Conservation (phyloP, 2,329 filamentous ascomycete species). For the Colletotrichum nymphaeae region DNA sequence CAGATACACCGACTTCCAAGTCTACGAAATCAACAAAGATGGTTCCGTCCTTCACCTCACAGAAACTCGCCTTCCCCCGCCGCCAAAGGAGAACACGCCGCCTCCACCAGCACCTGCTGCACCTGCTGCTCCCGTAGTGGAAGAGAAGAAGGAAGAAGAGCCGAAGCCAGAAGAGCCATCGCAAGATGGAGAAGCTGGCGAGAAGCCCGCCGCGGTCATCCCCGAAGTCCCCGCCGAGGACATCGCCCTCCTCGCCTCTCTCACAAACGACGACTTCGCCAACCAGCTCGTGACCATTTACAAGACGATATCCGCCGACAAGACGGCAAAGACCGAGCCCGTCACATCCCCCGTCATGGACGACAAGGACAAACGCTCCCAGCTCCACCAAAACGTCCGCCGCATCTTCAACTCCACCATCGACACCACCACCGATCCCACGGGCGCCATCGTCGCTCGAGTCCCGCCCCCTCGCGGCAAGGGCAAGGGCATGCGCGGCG, state of each 20-base stretch:
- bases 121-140: constrained; percentile 4
- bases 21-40: constrained; percentile 85
- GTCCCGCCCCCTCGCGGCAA: constrained; percentile 62
- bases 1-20: constrained; percentile 90
- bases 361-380: constrained; percentile 58
- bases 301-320: constrained; percentile 45
- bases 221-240: constrained; percentile 44
- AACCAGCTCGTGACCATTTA: constrained; percentile 56
- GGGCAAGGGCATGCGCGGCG: constrained; percentile 40
- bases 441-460: constrained; percentile 72
- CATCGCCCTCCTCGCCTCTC: constrained; percentile 48
- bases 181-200: constrained; percentile 35
- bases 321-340: constrained; percentile 44
- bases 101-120: constrained; percentile 15
- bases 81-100: constrained; percentile 29
- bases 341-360: constrained; percentile 54
- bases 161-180: constrained; percentile 22
- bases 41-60: constrained; percentile 81
- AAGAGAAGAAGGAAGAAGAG: constrained; percentile 38
- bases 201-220: constrained; percentile 40
- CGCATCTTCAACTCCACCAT: constrained; percentile 83
- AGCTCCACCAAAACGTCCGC: constrained; percentile 73
- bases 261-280: constrained; percentile 54
- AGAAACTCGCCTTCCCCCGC: constrained; percentile 27
- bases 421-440: constrained; percentile 75